A percentile compares a stretch with the other conserved stretches of the same genome.
Conservation (phyloP, 2,329 filamentous ascomycete species). For the Trichoderma breve region DNA sequence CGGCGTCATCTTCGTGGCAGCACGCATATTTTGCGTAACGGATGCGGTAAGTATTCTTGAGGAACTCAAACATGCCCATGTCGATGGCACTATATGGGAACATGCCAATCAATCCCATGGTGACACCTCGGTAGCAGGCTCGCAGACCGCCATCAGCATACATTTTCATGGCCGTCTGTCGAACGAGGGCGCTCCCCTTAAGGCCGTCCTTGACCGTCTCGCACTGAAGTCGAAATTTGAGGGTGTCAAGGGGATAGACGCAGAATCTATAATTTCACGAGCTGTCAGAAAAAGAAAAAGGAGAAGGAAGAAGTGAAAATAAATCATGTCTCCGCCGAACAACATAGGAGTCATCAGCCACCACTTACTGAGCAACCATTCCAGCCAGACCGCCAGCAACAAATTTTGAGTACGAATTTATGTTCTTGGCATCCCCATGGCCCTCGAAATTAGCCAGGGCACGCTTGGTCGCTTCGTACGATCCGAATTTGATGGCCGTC, state of each 20-base stretch:
- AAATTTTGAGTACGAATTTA: slow-evolving; percentile 84
- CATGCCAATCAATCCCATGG: slow-evolving; percentile 92
- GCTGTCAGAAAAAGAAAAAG: slow-evolving; percentile 24
- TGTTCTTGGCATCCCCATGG: slow-evolving; percentile 74
- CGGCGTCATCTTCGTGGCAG: slow-evolving; percentile 79
- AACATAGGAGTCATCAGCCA: not conserved
- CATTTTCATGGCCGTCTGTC: slow-evolving; percentile 83
- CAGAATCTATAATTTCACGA: slow-evolving; percentile 58
- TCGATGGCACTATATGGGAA: slow-evolving; percentile 98
- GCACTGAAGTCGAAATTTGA: slow-evolving; percentile 85
- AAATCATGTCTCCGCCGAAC: not conserved
- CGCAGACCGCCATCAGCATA: slow-evolving; percentile 70
- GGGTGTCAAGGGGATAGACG: slow-evolving; percentile 89
- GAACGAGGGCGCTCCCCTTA: slow-evolving; percentile 77
- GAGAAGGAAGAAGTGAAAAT: not conserved
- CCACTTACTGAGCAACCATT: slow-evolving; percentile 78
- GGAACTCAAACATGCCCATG: slow-evolving; percentile 88
- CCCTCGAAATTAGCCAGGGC: slow-evolving; percentile 84
- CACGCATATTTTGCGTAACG: slow-evolving; percentile 67
- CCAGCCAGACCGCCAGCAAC: slow-evolving; percentile 86
- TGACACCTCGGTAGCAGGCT: slow-evolving; percentile 85
- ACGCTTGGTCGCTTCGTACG: slow-evolving; percentile 92
- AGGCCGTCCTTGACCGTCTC: slow-evolving; percentile 85
- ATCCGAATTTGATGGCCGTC: slow-evolving; percentile 96
- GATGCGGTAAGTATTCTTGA: slow-evolving; percentile 71